These are phyloP conservation scores for Leptomonas pyrrhocoris DNA, from an alignment of 208 protist genomes.

Conservation along the genomic window DNA sequence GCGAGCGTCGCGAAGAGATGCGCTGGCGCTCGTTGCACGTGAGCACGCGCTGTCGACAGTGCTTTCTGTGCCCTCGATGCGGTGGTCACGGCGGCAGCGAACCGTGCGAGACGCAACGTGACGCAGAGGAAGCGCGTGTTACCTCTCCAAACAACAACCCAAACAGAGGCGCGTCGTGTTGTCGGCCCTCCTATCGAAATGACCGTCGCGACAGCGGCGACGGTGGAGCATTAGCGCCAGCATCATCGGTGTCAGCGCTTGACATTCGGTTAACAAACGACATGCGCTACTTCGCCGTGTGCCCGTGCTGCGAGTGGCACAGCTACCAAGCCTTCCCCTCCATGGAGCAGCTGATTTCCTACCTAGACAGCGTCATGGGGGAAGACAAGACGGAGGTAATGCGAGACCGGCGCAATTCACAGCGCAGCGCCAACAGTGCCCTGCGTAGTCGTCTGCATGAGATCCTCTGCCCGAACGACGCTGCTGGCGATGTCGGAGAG, in stretches of 20 bases:
- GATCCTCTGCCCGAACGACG: neutral
- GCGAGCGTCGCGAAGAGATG: conserved; percentile 26
- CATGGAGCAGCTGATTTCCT: conserved; percentile 33
- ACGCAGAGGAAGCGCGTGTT: neutral
- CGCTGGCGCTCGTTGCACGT: conserved; percentile 26
- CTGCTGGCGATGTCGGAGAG: neutral
- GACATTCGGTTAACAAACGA: conserved; percentile 31
- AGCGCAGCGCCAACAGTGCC: conserved; percentile 24
- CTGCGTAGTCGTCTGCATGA: conserved; percentile 13
- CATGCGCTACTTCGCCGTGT: conserved; percentile 49
- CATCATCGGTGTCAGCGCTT: conserved; percentile 15
- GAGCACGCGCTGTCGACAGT: conserved; percentile 36
- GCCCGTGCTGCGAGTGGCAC: conserved; percentile 61
- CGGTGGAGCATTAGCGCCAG: too few relatives aligned
- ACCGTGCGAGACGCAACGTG: neutral
- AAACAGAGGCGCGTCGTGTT: too few relatives aligned
- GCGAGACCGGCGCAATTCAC: conserved; percentile 31
- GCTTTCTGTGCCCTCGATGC: conserved; percentile 67
- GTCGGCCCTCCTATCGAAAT: too few relatives aligned
- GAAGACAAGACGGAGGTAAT: conserved; percentile 26
- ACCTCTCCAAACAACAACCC: neutral
- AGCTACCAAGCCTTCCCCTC: conserved; percentile 36
- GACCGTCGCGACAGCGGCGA: neutral
- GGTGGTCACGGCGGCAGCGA: conserved; percentile 24
- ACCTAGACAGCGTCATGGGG: conserved; percentile 30